Percentiles rank a stretch among this genome's conserved stretches.
Evolutionary conservation across 2,329 filamentous ascomycete genomes (phyloP).

Genomic region (Colletotrichum musicola): DNA sequence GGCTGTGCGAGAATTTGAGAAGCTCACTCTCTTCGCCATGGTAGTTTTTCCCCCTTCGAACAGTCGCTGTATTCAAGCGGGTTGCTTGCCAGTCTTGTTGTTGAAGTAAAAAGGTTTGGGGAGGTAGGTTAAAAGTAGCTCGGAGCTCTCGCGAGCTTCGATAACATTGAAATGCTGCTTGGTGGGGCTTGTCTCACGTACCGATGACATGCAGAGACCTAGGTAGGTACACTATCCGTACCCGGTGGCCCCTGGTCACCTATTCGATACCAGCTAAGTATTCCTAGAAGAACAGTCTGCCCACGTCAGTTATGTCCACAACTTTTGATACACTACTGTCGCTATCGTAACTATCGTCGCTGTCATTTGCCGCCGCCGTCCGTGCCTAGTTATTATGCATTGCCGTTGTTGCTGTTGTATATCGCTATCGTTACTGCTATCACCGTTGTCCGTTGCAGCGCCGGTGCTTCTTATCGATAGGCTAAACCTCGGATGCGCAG

Average conservation of each 20-base stretch:
- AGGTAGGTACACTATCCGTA: no score
- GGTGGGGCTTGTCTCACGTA: constrained; percentile 16
- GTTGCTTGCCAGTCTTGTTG: not conserved
- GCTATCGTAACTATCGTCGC: no score
- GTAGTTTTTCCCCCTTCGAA: not conserved
- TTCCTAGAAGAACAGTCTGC: not conserved
- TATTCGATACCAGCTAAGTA: no score
- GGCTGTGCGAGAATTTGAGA: not conserved
- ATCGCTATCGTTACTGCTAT: not conserved
- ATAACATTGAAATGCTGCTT: not conserved
- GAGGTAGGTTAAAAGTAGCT: constrained; percentile 36
- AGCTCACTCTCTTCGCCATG: constrained; percentile 53
- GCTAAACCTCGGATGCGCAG: constrained; percentile 11
- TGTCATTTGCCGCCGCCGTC: no score
- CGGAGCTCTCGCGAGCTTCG: constrained; percentile 27
- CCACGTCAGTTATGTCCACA: no score
- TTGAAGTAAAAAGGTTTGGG: not conserved
- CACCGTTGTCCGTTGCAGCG: constrained; percentile 1
- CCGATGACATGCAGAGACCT: not conserved
- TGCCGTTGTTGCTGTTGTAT: no score
- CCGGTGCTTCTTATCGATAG: constrained; percentile 9
- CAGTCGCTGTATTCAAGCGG: not conserved
- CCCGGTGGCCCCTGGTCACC: no score
- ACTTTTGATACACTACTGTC: no score
- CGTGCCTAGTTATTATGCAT: no score